Evolutionary conservation across 2,329 filamentous ascomycete genomes (phyloP), one percentile per base, ranked within the genome.

Genomic region (Fusarium pininemorale): DNA sequence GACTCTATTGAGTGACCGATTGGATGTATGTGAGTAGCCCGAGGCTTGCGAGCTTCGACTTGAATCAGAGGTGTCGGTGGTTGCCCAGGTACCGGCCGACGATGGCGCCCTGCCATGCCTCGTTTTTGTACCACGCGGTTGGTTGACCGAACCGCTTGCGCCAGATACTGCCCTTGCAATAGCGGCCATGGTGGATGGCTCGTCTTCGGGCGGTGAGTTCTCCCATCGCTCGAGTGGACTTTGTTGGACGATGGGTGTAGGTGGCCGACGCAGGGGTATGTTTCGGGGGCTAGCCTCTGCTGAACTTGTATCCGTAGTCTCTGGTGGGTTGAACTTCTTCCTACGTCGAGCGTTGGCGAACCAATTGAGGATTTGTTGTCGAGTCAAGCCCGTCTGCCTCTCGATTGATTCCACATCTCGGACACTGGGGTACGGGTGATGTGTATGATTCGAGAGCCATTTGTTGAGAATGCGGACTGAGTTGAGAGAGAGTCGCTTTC

Each of bases 311-410:
- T 44, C 39, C 4, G 58, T 45, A 7, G 50, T 35, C 12, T 63
- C 47, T 7, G 39, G 35, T 1, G 38, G 22, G 3, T 37, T 56
- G 1, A 66, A 56, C 84, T 96, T 97, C 74, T 92, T 91, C 68
- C 94, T 88, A 58, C 94, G 89, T 32, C 94, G 90, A 39, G 94
- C 93, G 81, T 97, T 97, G 62, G 94, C 94, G 44, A 97, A 89
- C 94, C 94, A 97, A 79, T 96, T 97, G 10, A 91, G 90, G 66
- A 97, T 94, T 79, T 97, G 94, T 11, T 88, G 92, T 75, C 92
- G 89, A 79, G 89, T 94, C 24, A 97, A 86, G 5, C 94, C 93
- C 0, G 94, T 97, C 74, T 91, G 88, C 51, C 88, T 85, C 80
- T 93, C 91, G 18, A 97, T 85, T 47, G 89, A 86, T 65, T 94